Evolutionary conservation across 768 basidiomycete species (phyloP).

Genomic region (Russula foetens): DNA sequence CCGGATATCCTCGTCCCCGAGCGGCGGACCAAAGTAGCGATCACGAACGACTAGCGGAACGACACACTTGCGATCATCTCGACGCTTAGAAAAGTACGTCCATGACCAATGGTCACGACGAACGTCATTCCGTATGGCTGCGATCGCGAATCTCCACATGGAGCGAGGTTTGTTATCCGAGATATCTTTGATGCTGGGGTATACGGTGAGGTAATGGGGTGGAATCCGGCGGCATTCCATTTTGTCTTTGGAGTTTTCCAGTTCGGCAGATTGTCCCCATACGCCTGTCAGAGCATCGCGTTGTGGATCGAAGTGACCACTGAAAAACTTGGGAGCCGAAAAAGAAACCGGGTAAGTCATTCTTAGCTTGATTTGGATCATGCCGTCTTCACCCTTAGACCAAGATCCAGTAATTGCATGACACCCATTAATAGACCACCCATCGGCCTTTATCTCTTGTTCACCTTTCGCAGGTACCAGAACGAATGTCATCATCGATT

Average conservation of each 20-base stretch:
- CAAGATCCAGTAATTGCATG: constrained; percentile 18
- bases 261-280: background rate
- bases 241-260: background rate
- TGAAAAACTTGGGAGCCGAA: background rate
- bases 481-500: constrained; percentile 9
- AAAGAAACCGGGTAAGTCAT: constrained; percentile 10
- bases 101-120: constrained; percentile 25
- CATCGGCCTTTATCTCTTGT: constrained; percentile 8
- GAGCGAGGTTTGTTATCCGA: constrained; percentile 22
- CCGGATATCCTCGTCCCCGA: constrained; percentile 15
- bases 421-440: constrained; percentile 6
- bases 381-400: constrained; percentile 6
- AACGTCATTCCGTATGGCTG: constrained; percentile 21
- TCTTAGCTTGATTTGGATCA: constrained; percentile 13
- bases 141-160: constrained; percentile 28
- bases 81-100: constrained; percentile 27
- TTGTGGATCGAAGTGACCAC: background rate
- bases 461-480: constrained; percentile 1
- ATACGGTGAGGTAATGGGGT: constrained; percentile 22
- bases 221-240: constrained; percentile 24
- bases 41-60: constrained; percentile 24
- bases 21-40: constrained; percentile 20
- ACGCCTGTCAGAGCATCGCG: background rate
- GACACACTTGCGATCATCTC: constrained; percentile 23
- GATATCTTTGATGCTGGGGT: constrained; percentile 23